Conservation (phyloP, 306 rosid genomes). For the Cicer cuneatum region DNA sequence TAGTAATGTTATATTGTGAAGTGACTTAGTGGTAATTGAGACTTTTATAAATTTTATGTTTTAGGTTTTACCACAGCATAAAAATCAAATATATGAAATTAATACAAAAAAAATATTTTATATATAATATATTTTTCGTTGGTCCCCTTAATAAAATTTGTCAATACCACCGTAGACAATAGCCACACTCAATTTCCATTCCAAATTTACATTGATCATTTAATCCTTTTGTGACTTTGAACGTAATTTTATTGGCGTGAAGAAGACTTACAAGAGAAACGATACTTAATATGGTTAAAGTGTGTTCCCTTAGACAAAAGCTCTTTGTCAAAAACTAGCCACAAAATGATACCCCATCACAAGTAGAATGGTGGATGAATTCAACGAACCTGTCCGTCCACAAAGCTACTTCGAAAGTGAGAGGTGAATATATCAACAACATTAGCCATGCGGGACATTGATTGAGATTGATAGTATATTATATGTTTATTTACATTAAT, state of each 20-base stretch:
- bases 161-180: not conserved
- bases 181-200: constrained; percentile 30
- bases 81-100: too few relatives aligned
- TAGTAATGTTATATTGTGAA: too few relatives aligned
- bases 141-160: too few relatives aligned
- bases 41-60: too few relatives aligned
- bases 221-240: not conserved
- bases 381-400: constrained; percentile 44
- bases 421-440: constrained; percentile 42
- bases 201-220: constrained; percentile 3
- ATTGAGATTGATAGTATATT: constrained; percentile 20
- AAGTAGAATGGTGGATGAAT: constrained; percentile 27
- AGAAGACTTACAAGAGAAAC: not conserved
- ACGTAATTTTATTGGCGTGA: constrained; percentile 14
- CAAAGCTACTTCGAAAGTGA: constrained; percentile 23
- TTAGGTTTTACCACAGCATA: too few relatives aligned
- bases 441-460: constrained; percentile 38
- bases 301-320: constrained; percentile 11
- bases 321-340: constrained; percentile 20
- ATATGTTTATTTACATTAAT: constrained; percentile 1
- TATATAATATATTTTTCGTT: too few relatives aligned
- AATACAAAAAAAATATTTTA: too few relatives aligned
- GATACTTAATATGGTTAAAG: constrained; percentile 43
- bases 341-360: not conserved
- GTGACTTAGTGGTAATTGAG: too few relatives aligned